Evolutionary conservation across 345 rosid genomes (phyloP).

Genomic region (Eucalyptus marginata): DNA sequence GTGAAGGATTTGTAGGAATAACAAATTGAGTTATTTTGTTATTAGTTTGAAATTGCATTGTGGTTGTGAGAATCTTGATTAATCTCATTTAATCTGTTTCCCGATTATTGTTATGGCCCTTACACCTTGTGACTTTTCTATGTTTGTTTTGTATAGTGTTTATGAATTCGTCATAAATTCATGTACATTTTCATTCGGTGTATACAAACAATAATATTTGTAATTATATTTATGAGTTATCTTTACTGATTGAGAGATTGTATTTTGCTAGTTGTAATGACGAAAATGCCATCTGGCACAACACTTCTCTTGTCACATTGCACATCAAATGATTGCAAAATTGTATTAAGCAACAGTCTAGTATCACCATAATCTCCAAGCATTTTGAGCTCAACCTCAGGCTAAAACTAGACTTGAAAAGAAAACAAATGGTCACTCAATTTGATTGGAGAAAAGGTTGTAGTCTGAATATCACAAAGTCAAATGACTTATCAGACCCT

Average conservation of each 20-base stretch:
- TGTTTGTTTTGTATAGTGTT: not conserved
- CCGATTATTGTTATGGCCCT: accelerated
- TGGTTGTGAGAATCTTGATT: not conserved
- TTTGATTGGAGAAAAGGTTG: not conserved
- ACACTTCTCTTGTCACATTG: not conserved
- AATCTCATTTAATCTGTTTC: not conserved
- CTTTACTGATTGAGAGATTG: not conserved
- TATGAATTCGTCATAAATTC: not conserved
- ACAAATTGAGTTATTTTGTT: not conserved
- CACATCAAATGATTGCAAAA: not conserved
- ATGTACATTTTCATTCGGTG: not conserved
- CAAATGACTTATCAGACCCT: not conserved
- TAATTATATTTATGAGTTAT: too few relatives aligned
- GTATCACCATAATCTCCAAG: not conserved
- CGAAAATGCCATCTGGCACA: not conserved
- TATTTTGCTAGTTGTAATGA: not conserved
- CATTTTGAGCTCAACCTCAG: not conserved
- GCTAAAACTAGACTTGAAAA: not conserved
- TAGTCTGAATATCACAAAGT: not conserved
- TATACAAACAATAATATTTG: too few relatives aligned
- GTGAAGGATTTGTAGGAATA: not conserved
- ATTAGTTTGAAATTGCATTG: not conserved
- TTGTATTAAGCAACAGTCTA: too few relatives aligned
- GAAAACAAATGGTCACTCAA: not conserved
- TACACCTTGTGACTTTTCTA: too few relatives aligned